phyloP scores from a whole-genome alignment of 2,329 filamentous ascomycete species.

The Ascochyta viciae-villosae region DNA sequence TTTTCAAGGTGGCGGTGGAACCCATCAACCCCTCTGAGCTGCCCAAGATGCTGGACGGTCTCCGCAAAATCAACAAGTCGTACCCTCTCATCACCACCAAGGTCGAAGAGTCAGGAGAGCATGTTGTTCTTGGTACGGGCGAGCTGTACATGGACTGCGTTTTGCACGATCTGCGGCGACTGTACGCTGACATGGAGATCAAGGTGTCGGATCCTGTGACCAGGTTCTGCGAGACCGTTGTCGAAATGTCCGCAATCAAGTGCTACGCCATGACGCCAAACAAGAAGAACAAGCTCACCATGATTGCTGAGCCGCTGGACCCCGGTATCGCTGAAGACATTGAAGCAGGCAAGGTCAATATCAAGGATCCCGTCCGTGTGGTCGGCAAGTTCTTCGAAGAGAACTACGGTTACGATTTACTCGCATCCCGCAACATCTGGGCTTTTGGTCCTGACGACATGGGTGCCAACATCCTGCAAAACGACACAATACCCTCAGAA shows the following conservation, averaged over 20 bases:
- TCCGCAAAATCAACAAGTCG: slow-evolving; percentile 97
- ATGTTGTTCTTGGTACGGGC: slow-evolving; percentile 92
- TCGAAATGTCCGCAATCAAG: slow-evolving; percentile 96
- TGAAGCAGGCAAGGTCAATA: slow-evolving; percentile 86
- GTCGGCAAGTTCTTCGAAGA: slow-evolving; percentile 98
- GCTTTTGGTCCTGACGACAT: slow-evolving; percentile 96
- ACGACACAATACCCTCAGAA: slow-evolving; percentile 93
- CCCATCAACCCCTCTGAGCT: slow-evolving; percentile 97
- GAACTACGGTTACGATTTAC: slow-evolving; percentile 94
- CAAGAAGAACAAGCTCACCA: slow-evolving; percentile 99
- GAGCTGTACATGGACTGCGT: slow-evolving; percentile 99
- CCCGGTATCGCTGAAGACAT: slow-evolving; percentile 95
- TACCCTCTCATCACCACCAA: slow-evolving; percentile 96
- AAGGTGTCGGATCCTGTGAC: slow-evolving; percentile 98
- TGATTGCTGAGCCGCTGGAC: slow-evolving; percentile 95
- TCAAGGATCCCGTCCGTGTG: slow-evolving; percentile 89
- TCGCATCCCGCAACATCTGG: slow-evolving; percentile 96
- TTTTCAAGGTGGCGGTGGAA: slow-evolving; percentile 97
- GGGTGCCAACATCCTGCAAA: slow-evolving; percentile 93
- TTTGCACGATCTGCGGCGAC: slow-evolving; percentile 84
- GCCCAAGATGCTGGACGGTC: slow-evolving; percentile 97
- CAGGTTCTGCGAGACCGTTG: slow-evolving; percentile 95
- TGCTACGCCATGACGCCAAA: slow-evolving; percentile 98
- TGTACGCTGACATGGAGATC: slow-evolving; percentile 99
- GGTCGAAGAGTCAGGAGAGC: slow-evolving; percentile 96